Evolutionary conservation across 345 rosid species (phyloP), one percentile per base, ranked within the genome.

Genomic region (Euclidium syriacum): DNA sequence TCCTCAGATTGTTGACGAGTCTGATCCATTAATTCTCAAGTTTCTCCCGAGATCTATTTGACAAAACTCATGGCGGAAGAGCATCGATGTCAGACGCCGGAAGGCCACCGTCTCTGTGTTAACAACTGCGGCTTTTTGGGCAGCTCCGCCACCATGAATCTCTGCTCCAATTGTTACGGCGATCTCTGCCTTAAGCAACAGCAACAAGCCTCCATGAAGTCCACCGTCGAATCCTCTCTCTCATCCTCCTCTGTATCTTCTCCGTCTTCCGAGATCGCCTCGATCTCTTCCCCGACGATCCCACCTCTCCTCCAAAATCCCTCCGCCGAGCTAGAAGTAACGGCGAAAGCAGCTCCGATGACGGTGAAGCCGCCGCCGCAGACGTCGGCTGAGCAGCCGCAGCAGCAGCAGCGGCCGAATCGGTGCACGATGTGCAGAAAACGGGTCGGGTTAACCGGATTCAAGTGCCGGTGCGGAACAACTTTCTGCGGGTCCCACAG

Each of bases 81-180:
- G 65, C 85, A 81, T 74, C 44, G 81, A 73, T 81, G 77, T 70
- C 73, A 77, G 42, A 67, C 83, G 19, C 81, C 79, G n/a, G 83
- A 81, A 57, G 80, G 83, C 7, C 77, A 78, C 70, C 71, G 76
- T 56, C 80, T 73, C 50, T 81, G 85, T 63, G 81, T 29, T 16
- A 81, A 81, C 62, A 78, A 81, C 75, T 81, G 85, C 25, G 85
- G 83, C n/a, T 78, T 81, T 50, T 68, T 76, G 19, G 83, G 85
- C 3, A 78, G 79, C 65, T 67, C 83, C 11, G 70, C 81, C 36
- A 81, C 79, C 50, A 78, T 78, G 82, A 81, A 81, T 41, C 82
- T 81, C 0, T 81, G 85, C 29, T 76, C 85, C 10, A 76, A 78
- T 46, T 81, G 85, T 42, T 81, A 81, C 74, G 42, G 72, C 15